Evolutionary conservation across 441 rosid genomes (phyloP).

Genomic region (Populus tomentosa): DNA sequence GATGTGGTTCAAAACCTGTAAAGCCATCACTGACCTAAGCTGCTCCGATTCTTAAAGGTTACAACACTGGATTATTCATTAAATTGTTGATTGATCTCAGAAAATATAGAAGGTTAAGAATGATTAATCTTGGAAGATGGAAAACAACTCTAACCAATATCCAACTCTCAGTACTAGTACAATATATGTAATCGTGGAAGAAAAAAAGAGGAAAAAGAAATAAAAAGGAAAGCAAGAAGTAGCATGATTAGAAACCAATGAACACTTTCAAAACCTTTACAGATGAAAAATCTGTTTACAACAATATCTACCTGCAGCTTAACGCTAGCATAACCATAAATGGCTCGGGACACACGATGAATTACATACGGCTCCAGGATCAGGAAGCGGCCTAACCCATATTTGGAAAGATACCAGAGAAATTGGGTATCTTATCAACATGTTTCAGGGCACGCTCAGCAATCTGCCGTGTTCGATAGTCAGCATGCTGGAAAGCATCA

Average conservation of each 20-base stretch:
- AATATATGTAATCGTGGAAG: conserved; percentile 15
- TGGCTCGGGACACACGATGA: conserved; percentile 12
- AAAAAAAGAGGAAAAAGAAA: conserved; percentile 6
- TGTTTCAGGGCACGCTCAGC: conserved; percentile 96
- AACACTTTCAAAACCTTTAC: conserved; percentile 25
- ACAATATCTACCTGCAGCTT: conserved; percentile 30
- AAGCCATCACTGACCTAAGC: no score
- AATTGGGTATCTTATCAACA: conserved; percentile 86
- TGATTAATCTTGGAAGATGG: neutral
- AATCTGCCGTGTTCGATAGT: conserved; percentile 72
- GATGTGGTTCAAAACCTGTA: no score
- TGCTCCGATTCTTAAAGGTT: neutral
- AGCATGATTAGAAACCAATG: conserved; percentile 18
- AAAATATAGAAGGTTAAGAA: neutral
- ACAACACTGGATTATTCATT: neutral
- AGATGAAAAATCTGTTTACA: conserved; percentile 29
- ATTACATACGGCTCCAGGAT: conserved; percentile 27
- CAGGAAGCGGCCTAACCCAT: conserved; percentile 29
- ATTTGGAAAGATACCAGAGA: conserved; percentile 79
- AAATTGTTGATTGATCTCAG: neutral
- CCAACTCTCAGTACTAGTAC: conserved; percentile 5
- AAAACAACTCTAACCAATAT: conserved; percentile 5
- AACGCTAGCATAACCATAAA: conserved; percentile 20
- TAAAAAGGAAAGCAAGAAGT: conserved; percentile 4
- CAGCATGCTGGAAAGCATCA: conserved; percentile 90